Evolutionary conservation across 345 rosid genomes (phyloP).

Genomic region (Euclidium syriacum): DNA sequence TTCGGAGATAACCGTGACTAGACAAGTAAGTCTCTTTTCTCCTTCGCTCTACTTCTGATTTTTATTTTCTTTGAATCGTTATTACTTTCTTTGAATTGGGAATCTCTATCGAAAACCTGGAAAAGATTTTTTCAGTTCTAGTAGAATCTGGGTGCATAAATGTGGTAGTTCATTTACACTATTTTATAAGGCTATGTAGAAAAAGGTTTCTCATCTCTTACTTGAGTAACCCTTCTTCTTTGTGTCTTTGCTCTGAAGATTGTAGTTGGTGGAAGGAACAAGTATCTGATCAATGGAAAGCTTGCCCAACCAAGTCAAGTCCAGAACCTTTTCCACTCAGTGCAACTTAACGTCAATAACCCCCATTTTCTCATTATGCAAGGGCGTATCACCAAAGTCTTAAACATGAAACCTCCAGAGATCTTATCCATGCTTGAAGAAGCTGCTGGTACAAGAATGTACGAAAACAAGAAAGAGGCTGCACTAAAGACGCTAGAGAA

Average conservation of each 20-base stretch:
- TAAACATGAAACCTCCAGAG: conserved; percentile 98
- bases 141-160: background rate
- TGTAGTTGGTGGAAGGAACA: conserved; percentile 59
- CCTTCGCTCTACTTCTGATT: background rate
- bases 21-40: conserved; percentile 64
- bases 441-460: conserved; percentile 99
- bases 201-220: background rate
- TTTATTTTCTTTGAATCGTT: too few species aligned
- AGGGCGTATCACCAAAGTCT: conserved; percentile 96
- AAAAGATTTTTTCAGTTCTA: background rate
- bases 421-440: conserved; percentile 97
- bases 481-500: conserved; percentile 91
- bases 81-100: too few species aligned
- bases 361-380: conserved; percentile 99
- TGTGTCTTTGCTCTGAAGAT: conserved; percentile 57
- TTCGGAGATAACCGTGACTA: conserved; percentile 77
- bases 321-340: conserved; percentile 96
- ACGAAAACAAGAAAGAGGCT: conserved; percentile 89
- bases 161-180: background rate
- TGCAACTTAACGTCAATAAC: conserved; percentile 93
- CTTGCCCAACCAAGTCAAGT: conserved; percentile 37
- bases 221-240: background rate
- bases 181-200: background rate
- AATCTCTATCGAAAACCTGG: too few species aligned
- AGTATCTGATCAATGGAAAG: conserved; percentile 38